A percentile compares a stretch with the other conserved stretches of the same genome.
Evolutionary conservation across 83 land plant species (phyloP).

Genomic region (Larix sibirica): DNA sequence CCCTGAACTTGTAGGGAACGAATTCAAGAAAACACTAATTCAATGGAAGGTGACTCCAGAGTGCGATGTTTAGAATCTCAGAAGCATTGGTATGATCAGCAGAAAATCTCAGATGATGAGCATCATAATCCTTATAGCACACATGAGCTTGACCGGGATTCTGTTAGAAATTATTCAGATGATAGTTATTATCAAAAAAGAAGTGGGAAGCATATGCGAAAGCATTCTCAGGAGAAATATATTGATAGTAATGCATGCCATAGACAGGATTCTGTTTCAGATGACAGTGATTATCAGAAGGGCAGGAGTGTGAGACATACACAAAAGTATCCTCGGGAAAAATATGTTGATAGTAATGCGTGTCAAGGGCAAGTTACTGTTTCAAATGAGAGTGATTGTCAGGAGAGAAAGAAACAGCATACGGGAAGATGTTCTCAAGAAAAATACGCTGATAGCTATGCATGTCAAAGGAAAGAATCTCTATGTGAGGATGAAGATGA

Average conservation of each 20-base stretch:
- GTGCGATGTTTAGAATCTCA: neutral
- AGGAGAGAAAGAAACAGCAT: neutral
- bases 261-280: slow-evolving; percentile 2
- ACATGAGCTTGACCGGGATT: slow-evolving; percentile 16
- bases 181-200: slow-evolving; percentile 5
- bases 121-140: neutral
- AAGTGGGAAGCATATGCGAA: neutral
- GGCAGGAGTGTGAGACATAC: neutral
- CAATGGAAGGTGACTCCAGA: slow-evolving; percentile 14
- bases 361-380: slow-evolving; percentile 1
- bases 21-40: slow-evolving; percentile 5
- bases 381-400: slow-evolving; percentile 13
- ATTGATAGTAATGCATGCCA: slow-evolving; percentile 2
- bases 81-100: slow-evolving; percentile 3
- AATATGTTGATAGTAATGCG: slow-evolving; percentile 7
- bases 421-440: neutral
- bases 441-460: neutral
- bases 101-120: neutral
- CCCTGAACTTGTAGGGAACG: neutral
- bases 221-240: slow-evolving; percentile 8
- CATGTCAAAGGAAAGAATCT: neutral
- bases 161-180: slow-evolving; percentile 16
- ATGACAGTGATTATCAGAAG: slow-evolving; percentile 11
- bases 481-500: neutral
- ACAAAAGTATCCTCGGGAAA: neutral